Evolutionary conservation across 768 basidiomycete genomes (phyloP).

Genomic region (Agrocybe praecox): DNA sequence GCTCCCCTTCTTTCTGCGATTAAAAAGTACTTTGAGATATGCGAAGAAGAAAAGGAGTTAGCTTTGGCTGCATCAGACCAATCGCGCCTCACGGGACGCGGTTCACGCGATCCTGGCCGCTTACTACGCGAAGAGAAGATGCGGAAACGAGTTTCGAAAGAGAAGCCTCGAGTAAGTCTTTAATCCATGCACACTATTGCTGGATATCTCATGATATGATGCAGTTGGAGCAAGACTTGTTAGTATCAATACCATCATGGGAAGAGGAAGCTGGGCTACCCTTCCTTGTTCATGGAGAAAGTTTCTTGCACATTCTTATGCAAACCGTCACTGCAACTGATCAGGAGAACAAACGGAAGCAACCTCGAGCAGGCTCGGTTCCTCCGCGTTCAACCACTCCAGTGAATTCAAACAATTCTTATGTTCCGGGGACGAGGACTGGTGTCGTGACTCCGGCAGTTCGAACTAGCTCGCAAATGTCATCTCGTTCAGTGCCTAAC

Average conservation of each 20-base stretch:
- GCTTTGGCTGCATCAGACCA: conserved; percentile 82
- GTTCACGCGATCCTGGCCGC: conserved; percentile 81
- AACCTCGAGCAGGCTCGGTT: conserved; percentile 55
- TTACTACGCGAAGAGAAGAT: conserved; percentile 95
- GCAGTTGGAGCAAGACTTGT: conserved; percentile 88
- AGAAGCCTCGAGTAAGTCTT: conserved; percentile 84
- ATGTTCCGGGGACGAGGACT: conserved; percentile 39
- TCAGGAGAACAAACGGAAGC: conserved; percentile 78
- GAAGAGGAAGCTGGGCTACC: conserved; percentile 72
- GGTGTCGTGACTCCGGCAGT: conserved; percentile 66
- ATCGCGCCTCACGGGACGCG: conserved; percentile 77
- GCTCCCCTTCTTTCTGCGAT: conserved; percentile 74
- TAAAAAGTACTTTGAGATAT: conserved; percentile 90
- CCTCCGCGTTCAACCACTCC: conserved; percentile 67
- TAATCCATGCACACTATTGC: not conserved
- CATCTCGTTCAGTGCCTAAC: conserved; percentile 53
- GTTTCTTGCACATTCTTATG: conserved; percentile 78
- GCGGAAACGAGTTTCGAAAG: conserved; percentile 89
- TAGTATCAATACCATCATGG: conserved; percentile 81
- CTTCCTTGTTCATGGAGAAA: conserved; percentile 85
- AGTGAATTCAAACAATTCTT: conserved; percentile 35
- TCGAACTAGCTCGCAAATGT: conserved; percentile 49
- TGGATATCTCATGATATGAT: not conserved
- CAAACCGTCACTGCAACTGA: conserved; percentile 70
- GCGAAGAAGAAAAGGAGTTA: conserved; percentile 87